Conservation (phyloP, 306 rosid species). For the Styphnolobium japonicum region DNA sequence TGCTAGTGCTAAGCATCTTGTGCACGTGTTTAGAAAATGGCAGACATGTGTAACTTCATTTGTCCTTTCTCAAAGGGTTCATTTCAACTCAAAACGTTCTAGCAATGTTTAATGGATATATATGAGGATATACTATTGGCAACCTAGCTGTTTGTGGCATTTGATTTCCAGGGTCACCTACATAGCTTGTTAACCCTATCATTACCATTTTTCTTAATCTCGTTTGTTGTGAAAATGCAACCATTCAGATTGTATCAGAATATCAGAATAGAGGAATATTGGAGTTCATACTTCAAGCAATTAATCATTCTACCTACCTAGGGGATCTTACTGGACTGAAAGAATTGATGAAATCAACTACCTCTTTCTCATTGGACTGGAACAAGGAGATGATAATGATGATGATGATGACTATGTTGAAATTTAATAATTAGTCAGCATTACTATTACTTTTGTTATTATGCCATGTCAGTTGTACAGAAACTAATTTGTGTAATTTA, state of each 20-base stretch:
- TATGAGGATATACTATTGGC: not conserved
- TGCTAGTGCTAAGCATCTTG: not conserved
- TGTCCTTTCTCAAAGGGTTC: not conserved
- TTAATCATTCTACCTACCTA: conserved; percentile 88
- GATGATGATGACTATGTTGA: conserved; percentile 67
- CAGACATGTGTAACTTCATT: not conserved
- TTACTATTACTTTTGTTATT: no score
- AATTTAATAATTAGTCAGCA: conserved; percentile 42
- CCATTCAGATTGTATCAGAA: conserved; percentile 75
- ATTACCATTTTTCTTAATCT: conserved; percentile 4
- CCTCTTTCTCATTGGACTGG: conserved; percentile 68
- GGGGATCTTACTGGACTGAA: conserved; percentile 94
- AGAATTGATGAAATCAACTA: conserved; percentile 88
- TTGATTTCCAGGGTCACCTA: not conserved
- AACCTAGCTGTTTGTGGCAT: not conserved
- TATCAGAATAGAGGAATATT: conserved; percentile 64
- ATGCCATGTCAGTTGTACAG: conserved; percentile 37
- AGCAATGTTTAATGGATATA: not conserved
- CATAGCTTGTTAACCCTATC: not conserved
- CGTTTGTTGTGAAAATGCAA: conserved; percentile 10
- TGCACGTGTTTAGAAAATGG: not conserved
- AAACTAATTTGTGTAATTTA: conserved; percentile 23
- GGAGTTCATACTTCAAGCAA: conserved; percentile 80
- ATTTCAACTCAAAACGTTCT: not conserved
- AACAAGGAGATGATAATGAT: conserved; percentile 55